These are phyloP conservation scores for Oryza australiensis DNA, from an alignment of 176 grass and related monocot species.

Conservation along the genomic window DNA sequence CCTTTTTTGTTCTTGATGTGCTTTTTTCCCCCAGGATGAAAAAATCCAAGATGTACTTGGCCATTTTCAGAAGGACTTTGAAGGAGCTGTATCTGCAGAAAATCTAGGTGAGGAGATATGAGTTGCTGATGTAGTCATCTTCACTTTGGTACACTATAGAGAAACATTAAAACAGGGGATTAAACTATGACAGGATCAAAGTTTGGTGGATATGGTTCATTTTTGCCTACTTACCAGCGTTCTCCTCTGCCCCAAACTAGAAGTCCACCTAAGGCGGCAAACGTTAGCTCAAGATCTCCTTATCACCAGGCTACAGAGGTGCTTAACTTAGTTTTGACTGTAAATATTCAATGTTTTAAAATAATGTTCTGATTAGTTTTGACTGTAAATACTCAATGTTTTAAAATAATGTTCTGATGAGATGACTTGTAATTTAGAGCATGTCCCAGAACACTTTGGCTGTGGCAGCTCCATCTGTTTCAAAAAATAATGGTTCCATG, in stretches of 20 bases:
- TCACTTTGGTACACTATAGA: constrained; percentile 29
- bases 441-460: constrained; percentile 47
- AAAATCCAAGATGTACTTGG: constrained; percentile 80
- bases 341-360: constrained; percentile 34
- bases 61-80: constrained; percentile 95
- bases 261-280: constrained; percentile 61
- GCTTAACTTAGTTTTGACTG: constrained; percentile 45
- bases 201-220: constrained; percentile 97
- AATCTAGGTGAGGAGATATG: constrained; percentile 74
- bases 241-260: constrained; percentile 70
- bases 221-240: constrained; percentile 83
- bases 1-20: constrained; percentile 9
- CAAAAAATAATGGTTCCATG: constrained; percentile 49
- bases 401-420: constrained; percentile 38
- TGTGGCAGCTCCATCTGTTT: constrained; percentile 46
- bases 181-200: constrained; percentile 72
- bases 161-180: constrained; percentile 31
- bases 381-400: constrained; percentile 31
- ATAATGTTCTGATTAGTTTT: constrained; percentile 38
- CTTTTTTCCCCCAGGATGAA: constrained; percentile 67
- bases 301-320: constrained; percentile 67
- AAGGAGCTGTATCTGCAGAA: constrained; percentile 83
- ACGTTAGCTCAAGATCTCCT: constrained; percentile 61
- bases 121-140: constrained; percentile 18
- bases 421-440: constrained; percentile 53